A percentile compares a stretch with the other conserved stretches of the same genome.
phyloP scores from a whole-genome alignment of 192 early-diverging fungal species.

The Phycomyces blakesleeanus region DNA sequence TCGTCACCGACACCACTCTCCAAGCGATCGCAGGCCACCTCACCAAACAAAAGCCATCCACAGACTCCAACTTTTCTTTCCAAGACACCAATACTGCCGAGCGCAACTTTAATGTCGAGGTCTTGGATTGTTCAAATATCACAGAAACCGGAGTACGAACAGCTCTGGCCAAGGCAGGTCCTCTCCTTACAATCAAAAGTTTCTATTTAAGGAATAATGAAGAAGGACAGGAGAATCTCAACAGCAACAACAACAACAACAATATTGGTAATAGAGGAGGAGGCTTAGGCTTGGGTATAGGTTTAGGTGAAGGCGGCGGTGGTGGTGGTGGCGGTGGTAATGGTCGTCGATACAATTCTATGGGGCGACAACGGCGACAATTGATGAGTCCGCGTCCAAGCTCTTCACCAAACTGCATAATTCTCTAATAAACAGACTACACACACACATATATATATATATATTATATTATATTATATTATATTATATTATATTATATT shows the following conservation, averaged over 20 bases:
- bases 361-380: not conserved
- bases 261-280: too few species aligned
- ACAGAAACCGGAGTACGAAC: slow-evolving; percentile 41
- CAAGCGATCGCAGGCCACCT: slow-evolving; percentile 43
- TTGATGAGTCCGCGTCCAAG: not conserved
- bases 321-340: too few species aligned
- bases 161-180: slow-evolving; percentile 32
- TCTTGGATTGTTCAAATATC: slow-evolving; percentile 49
- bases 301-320: too few species aligned
- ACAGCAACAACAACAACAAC: too few species aligned
- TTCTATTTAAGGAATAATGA: slow-evolving; percentile 43
- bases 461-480: too few species aligned
- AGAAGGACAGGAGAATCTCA: slow-evolving; percentile 1
- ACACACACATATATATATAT: too few species aligned
- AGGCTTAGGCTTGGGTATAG: too few species aligned
- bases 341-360: not conserved
- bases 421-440: slow-evolving; percentile 7
- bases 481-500: too few species aligned
- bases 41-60: slow-evolving; percentile 27
- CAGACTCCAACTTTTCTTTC: slow-evolving; percentile 16
- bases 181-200: slow-evolving; percentile 41
- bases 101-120: slow-evolving; percentile 32
- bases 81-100: not conserved
- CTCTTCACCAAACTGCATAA: slow-evolving; percentile 11
- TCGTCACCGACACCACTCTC: slow-evolving; percentile 41